These are phyloP conservation scores for Posidonia australis DNA, from an alignment of 106 monocot genomes.

Conservation along the genomic window DNA sequence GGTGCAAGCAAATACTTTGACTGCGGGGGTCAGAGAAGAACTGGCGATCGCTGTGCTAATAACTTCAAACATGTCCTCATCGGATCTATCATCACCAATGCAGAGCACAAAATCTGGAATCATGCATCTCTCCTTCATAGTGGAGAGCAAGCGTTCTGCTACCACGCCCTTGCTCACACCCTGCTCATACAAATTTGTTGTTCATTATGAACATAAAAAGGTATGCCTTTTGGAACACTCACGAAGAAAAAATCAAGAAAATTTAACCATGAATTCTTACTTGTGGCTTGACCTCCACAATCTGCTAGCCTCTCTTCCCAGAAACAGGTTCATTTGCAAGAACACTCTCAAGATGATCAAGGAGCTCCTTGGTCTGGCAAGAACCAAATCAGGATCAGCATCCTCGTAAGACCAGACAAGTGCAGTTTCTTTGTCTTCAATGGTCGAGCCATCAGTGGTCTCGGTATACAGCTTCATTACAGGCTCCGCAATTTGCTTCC, in stretches of 20 bases:
- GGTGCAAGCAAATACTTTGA: slow-evolving; percentile 15
- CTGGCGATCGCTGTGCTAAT: background rate
- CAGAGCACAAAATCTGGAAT: slow-evolving; percentile 14
- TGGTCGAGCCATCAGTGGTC: slow-evolving; percentile 23
- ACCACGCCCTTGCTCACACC: slow-evolving; percentile 15
- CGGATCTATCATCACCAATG: slow-evolving; percentile 15
- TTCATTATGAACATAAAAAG: too few relatives aligned
- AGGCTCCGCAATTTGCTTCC: slow-evolving; percentile 28
- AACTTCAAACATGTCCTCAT: slow-evolving; percentile 18
- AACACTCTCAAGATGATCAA: slow-evolving; percentile 28
- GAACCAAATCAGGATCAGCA: slow-evolving; percentile 24
- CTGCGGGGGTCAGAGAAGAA: background rate
- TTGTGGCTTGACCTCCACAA: slow-evolving; percentile 25
- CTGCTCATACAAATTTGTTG: background rate
- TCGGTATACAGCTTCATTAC: slow-evolving; percentile 27
- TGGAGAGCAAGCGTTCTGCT: slow-evolving; percentile 2
- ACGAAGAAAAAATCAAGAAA: background rate
- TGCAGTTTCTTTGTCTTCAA: slow-evolving; percentile 22
- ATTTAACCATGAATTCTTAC: background rate
- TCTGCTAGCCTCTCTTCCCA: slow-evolving; percentile 18
- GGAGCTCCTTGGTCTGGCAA: slow-evolving; percentile 23
- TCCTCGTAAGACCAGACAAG: slow-evolving; percentile 29
- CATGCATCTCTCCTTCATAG: background rate
- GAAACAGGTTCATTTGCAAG: slow-evolving; percentile 25
- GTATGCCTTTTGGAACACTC: too few relatives aligned